A percentile compares a stretch with the other conserved stretches of the same genome.
These are phyloP conservation scores for Podaxis rugospora DNA, from an alignment of 768 basidiomycete species.

Conservation along the genomic window DNA sequence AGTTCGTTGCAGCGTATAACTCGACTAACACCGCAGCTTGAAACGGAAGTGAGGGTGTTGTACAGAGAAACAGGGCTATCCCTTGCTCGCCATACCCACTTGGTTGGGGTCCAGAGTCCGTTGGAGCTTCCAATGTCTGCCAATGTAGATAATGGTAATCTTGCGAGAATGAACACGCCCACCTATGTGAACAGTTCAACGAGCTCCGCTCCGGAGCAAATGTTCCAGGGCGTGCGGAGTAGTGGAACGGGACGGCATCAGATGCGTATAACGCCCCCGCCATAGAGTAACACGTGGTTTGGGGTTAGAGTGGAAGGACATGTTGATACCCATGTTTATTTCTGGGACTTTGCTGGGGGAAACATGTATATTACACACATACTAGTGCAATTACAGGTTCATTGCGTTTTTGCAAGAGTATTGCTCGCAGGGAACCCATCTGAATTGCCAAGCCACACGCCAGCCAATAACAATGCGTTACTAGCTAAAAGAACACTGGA, in stretches of 20 bases:
- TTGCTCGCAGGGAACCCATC: constrained; percentile 1
- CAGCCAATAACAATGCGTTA: constrained; percentile 24
- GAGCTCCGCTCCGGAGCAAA: background rate
- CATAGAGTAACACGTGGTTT: background rate
- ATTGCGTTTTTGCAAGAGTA: background rate
- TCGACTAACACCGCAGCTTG: background rate
- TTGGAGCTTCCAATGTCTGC: too few species aligned
- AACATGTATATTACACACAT: too few species aligned
- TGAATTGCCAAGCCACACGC: constrained; percentile 28
- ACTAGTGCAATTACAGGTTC: background rate
- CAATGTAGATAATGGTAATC: too few species aligned
- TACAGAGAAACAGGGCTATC: background rate
- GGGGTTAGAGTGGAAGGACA: too few species aligned
- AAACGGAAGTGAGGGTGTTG: background rate
- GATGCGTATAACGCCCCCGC: background rate
- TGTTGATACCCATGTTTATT: too few species aligned
- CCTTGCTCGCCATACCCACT: too few species aligned
- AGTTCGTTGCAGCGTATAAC: background rate
- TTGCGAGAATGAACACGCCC: too few species aligned
- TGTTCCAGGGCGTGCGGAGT: background rate
- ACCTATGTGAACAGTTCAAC: background rate
- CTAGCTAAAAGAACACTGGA: constrained; percentile 24
- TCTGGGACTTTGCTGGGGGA: too few species aligned
- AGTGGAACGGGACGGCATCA: background rate
- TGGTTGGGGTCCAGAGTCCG: too few species aligned